Conservation (phyloP, 1,284 basidiomycete species). For the Cutaneotrichosporon arboriforme region DNA sequence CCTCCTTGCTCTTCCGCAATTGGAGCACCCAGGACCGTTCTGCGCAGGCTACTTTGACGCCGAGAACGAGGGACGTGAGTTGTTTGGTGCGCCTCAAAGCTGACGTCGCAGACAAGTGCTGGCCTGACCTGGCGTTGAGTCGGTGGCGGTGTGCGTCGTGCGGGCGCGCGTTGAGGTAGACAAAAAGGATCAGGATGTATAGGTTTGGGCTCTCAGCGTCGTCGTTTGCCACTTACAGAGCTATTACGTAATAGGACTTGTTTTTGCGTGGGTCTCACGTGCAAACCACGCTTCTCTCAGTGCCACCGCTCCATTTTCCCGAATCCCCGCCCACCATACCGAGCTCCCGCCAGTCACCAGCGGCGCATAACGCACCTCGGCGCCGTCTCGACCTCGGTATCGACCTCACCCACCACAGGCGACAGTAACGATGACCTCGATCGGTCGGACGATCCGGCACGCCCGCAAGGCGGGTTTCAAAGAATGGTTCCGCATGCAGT, state of each 20-base stretch:
- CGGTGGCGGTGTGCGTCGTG: not conserved
- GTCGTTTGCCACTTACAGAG: too few species aligned
- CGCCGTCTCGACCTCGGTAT: not conserved
- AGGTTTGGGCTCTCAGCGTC: too few species aligned
- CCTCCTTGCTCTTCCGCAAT: too few species aligned
- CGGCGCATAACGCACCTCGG: not conserved
- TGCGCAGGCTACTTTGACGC: not conserved
- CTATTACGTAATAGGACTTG: too few species aligned
- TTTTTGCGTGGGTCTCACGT: too few species aligned
- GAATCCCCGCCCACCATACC: not conserved
- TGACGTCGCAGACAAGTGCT: slow-evolving; percentile 2
- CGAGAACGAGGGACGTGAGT: slow-evolving; percentile 7
- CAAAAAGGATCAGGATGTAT: not conserved
- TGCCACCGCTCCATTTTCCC: slow-evolving; percentile 1
- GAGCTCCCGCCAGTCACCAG: not conserved
- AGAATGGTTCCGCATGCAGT: slow-evolving; percentile 71
- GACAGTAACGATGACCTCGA: slow-evolving; percentile 57
- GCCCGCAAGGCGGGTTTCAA: slow-evolving; percentile 66
- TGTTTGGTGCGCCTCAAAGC: not conserved
- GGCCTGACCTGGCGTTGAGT: not conserved
- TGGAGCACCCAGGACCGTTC: not conserved
- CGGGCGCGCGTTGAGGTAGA: not conserved
- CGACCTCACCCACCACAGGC: not conserved
- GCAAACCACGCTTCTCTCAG: too few species aligned
- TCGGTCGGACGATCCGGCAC: slow-evolving; percentile 68